Evolutionary conservation across 2,329 filamentous ascomycete species (phyloP), one percentile per base, ranked within the genome.

Genomic region (Sarocladium oryzae): DNA sequence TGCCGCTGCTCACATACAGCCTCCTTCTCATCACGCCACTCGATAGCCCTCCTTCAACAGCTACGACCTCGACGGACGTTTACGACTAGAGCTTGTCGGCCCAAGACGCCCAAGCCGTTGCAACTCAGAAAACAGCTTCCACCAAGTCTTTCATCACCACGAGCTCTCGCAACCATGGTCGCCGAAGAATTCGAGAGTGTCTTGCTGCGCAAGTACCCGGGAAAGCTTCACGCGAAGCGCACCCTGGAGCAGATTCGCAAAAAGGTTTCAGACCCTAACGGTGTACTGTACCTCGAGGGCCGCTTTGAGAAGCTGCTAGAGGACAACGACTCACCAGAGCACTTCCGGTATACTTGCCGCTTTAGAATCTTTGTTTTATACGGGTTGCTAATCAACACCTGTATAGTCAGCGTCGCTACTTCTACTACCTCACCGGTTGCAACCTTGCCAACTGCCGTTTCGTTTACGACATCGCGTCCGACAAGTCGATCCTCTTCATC

Each of bases 361-460:
- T n/a, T n/a, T n/a, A n/a, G n/a, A n/a, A n/a, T n/a, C n/a, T n/a
- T n/a, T n/a, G n/a, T n/a, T n/a, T n/a, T n/a, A n/a, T n/a, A n/a
- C n/a, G n/a, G n/a, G n/a, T n/a, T n/a, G n/a, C n/a, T n/a, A n/a
- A n/a, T n/a, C n/a, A n/a, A n/a, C n/a, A n/a, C n/a, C n/a, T 23
- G 9, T 45, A 20, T 58, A 90, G 89, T 57, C 91, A 96, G 70
- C 88, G 91, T 56, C 85, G 93, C 51, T 88, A 84, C 67, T 99
- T 99, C 73, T 96, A 88, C 79, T 99, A 99, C 69, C 76, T 97
- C 40, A 92, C 89, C 21, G 93, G 93, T 59, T 95, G 75, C 63
- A 78, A 84, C 55, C 77, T 95, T 26, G 80, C 91, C 53, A 90
- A 96, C 68, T 86, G 86, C 61, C 84, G 85, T 64, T 79, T 89